Conservation (phyloP, 169 alveolate genomes). For the Eimeria sp. region DNA sequence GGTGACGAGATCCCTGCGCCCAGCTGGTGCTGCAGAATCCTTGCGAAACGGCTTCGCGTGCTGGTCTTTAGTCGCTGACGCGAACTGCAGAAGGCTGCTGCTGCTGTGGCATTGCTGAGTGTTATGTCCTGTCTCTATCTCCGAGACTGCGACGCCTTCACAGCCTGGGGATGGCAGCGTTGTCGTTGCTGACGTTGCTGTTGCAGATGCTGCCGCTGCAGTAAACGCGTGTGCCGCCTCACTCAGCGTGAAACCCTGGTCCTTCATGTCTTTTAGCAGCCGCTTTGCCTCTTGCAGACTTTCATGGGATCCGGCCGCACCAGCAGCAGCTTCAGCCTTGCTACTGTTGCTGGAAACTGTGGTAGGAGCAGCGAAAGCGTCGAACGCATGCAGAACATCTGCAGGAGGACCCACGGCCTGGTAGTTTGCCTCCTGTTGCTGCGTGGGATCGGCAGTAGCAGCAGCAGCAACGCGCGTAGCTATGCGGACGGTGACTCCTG, state of each 20-base stretch:
- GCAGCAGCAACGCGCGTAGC: conserved; percentile 5
- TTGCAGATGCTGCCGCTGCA: background rate
- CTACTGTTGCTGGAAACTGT: background rate
- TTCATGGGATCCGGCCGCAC: background rate
- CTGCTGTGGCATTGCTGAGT: background rate
- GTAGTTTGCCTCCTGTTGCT: background rate
- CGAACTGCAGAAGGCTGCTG: conserved; percentile 38
- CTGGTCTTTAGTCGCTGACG: background rate
- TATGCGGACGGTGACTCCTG: conserved; percentile 24
- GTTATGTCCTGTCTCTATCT: background rate
- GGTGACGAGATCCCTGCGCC: conserved; percentile 31
- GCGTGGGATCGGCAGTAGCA: background rate
- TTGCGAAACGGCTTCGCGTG: background rate
- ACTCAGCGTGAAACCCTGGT: conserved; percentile 16
- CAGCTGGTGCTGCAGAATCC: background rate
- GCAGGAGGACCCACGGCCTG: background rate
- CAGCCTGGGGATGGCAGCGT: background rate
- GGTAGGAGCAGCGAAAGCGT: conserved; percentile 28
- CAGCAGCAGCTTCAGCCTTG: background rate
- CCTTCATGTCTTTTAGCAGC: conserved; percentile 4
- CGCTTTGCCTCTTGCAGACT: conserved; percentile 11
- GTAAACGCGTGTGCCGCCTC: background rate
- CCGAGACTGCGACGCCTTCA: background rate
- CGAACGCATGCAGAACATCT: conserved; percentile 6
- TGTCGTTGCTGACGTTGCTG: background rate